Conservation (phyloP, 2,329 filamentous ascomycete genomes). For the Aspergillus candidus region DNA sequence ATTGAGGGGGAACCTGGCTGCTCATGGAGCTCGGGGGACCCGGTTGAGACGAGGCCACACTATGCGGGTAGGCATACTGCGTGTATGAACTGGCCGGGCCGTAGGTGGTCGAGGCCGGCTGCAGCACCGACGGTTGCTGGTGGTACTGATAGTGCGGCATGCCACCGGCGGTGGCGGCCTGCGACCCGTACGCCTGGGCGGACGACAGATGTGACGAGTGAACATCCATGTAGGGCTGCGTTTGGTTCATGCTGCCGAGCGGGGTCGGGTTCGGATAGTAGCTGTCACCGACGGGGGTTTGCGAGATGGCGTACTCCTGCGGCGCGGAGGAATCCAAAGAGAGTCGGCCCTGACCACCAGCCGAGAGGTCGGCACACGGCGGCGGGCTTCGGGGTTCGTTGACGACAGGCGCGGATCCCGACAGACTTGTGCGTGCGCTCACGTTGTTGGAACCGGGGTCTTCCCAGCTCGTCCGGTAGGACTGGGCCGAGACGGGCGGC, state of each 20-base stretch:
- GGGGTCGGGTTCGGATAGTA: constrained; percentile 39
- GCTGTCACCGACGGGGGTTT: constrained; percentile 31
- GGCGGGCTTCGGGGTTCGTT: constrained; percentile 65
- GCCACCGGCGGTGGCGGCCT: constrained; percentile 67
- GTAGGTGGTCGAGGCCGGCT: constrained; percentile 66
- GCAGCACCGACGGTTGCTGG: constrained; percentile 65
- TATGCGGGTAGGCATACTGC: constrained; percentile 70
- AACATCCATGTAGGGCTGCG: constrained; percentile 79
- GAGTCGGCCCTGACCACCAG: constrained; percentile 32
- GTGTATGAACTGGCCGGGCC: constrained; percentile 54
- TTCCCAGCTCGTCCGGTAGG: constrained; percentile 70
- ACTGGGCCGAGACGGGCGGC: constrained; percentile 62
- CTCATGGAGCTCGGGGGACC: constrained; percentile 64
- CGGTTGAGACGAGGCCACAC: constrained; percentile 72
- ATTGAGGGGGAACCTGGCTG: constrained; percentile 59
- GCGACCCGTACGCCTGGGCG: constrained; percentile 66
- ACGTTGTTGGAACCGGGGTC: constrained; percentile 49
- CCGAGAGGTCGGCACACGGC: constrained; percentile 51
- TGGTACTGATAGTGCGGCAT: constrained; percentile 72
- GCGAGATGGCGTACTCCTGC: constrained; percentile 29
- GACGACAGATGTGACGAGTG: constrained; percentile 69
- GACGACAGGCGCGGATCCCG: constrained; percentile 46
- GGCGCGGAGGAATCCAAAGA: constrained; percentile 31
- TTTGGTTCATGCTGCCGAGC: constrained; percentile 68
- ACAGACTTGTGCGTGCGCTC: constrained; percentile 52